A percentile compares a stretch with the other conserved stretches of the same genome.
phyloP scores from a whole-genome alignment of 768 basidiomycete species.

The Amanita rubescens region DNA sequence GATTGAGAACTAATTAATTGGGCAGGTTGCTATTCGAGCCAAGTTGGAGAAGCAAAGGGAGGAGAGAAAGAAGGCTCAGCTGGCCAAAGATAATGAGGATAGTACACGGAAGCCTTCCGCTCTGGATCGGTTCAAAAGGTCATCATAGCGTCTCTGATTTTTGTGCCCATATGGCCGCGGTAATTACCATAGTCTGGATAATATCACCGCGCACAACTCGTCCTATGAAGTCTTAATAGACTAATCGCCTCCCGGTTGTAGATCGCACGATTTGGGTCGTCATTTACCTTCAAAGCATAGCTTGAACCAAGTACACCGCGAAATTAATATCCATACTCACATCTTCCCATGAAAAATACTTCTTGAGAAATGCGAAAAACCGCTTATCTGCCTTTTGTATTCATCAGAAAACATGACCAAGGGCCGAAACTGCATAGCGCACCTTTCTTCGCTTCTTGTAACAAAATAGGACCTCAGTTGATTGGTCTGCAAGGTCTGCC shows the following conservation, averaged over 20 bases:
- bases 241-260: constrained; percentile 65
- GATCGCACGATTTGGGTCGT: constrained; percentile 50
- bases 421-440: neutral
- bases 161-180: neutral
- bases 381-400: constrained; percentile 70
- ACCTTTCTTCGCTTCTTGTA: constrained; percentile 94
- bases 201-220: neutral
- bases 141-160: neutral
- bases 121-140: constrained; percentile 5
- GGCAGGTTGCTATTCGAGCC: constrained; percentile 54
- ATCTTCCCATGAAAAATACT: constrained; percentile 67
- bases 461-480: constrained; percentile 77
- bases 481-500: constrained; percentile 45
- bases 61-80: constrained; percentile 17
- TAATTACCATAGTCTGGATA: too few relatives aligned
- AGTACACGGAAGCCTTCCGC: neutral
- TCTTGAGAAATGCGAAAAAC: constrained; percentile 76
- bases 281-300: constrained; percentile 37
- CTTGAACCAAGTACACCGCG: neutral
- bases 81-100: neutral
- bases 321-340: constrained; percentile 25
- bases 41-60: constrained; percentile 56
- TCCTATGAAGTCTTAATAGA: constrained; percentile 43
- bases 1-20: neutral
- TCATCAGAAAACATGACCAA: neutral